A percentile compares a stretch with the other conserved stretches of the same genome.
Conservation (phyloP, 768 basidiomycete species). For the Pleurotus cornucopiae region DNA sequence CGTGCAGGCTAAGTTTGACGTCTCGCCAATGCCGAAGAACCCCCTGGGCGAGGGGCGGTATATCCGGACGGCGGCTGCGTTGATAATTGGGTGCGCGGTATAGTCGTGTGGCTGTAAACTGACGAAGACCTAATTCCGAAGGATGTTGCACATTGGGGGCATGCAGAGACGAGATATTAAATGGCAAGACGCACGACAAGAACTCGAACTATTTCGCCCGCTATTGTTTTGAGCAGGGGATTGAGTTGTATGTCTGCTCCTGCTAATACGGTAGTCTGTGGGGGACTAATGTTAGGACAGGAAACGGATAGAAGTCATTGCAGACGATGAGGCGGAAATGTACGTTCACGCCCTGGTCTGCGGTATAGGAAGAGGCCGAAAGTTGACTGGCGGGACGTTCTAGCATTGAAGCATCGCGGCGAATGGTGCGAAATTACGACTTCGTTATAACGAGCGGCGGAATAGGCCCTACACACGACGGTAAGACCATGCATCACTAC, state of each 20-base stretch:
- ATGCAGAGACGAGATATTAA: slow-evolving; percentile 82
- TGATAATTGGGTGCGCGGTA: slow-evolving; percentile 65
- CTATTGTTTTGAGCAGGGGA: slow-evolving; percentile 84
- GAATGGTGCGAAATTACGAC: slow-evolving; percentile 81
- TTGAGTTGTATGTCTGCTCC: slow-evolving; percentile 55
- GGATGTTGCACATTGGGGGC: background rate
- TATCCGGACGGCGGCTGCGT: slow-evolving; percentile 70
- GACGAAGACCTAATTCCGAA: background rate
- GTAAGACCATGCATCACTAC: slow-evolving; percentile 27
- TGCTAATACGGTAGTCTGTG: background rate
- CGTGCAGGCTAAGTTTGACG: slow-evolving; percentile 30
- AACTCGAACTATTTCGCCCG: slow-evolving; percentile 87
- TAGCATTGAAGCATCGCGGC: slow-evolving; percentile 79
- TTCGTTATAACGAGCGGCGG: slow-evolving; percentile 90
- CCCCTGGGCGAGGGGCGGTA: slow-evolving; percentile 65
- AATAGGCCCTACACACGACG: slow-evolving; percentile 89
- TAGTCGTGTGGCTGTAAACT: background rate
- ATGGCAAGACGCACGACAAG: slow-evolving; percentile 83
- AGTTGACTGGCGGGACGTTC: slow-evolving; percentile 2
- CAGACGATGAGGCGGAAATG: slow-evolving; percentile 92
- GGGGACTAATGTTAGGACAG: slow-evolving; percentile 35
- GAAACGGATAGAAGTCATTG: slow-evolving; percentile 86
- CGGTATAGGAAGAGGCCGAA: background rate
- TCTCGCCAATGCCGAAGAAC: slow-evolving; percentile 59
- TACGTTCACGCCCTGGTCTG: slow-evolving; percentile 26